phyloP scores from a whole-genome alignment of 768 basidiomycete genomes.

The Phaeotremella skinneri region DNA sequence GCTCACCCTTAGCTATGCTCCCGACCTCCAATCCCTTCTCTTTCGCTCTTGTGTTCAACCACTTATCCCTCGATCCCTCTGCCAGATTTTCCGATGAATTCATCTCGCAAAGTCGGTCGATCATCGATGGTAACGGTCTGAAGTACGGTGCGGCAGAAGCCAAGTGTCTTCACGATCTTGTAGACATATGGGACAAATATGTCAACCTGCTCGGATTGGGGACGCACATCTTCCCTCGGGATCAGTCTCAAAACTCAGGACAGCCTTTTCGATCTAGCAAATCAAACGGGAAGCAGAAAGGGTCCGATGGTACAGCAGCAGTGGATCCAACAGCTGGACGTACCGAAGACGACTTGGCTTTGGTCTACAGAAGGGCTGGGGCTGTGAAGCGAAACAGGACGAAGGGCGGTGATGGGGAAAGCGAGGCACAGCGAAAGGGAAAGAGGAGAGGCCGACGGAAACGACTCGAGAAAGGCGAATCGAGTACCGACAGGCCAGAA shows the following conservation, averaged over 20 bases:
- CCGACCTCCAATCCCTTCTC: conserved; percentile 30
- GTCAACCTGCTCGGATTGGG: conserved; percentile 45
- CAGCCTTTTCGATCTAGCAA: not conserved
- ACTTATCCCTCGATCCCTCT: conserved; percentile 36
- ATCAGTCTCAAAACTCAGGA: not conserved
- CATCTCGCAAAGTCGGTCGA: conserved; percentile 33
- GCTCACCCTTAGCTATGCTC: conserved; percentile 8
- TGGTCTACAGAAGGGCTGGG: conserved; percentile 47
- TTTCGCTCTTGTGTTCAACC: conserved; percentile 34
- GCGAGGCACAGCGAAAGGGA: conserved; percentile 7
- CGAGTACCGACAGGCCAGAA: not conserved
- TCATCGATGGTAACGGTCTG: conserved; percentile 47
- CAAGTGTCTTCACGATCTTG: conserved; percentile 33
- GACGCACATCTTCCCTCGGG: not conserved
- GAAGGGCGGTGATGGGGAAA: conserved; percentile 5
- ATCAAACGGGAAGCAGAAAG: not conserved
- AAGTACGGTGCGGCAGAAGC: conserved; percentile 21
- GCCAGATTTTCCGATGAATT: conserved; percentile 41
- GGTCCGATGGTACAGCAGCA: not conserved
- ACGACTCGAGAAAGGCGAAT: not conserved
- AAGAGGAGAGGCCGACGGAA: conserved; percentile 10
- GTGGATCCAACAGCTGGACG: conserved; percentile 24
- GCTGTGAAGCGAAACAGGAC: conserved; percentile 5
- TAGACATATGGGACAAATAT: conserved; percentile 36
- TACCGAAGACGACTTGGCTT: conserved; percentile 40